A percentile compares a stretch with the other conserved stretches of the same genome.
These are phyloP conservation scores for Austroboletus sp. DNA, from an alignment of 1,284 basidiomycete species.

Conservation along the genomic window DNA sequence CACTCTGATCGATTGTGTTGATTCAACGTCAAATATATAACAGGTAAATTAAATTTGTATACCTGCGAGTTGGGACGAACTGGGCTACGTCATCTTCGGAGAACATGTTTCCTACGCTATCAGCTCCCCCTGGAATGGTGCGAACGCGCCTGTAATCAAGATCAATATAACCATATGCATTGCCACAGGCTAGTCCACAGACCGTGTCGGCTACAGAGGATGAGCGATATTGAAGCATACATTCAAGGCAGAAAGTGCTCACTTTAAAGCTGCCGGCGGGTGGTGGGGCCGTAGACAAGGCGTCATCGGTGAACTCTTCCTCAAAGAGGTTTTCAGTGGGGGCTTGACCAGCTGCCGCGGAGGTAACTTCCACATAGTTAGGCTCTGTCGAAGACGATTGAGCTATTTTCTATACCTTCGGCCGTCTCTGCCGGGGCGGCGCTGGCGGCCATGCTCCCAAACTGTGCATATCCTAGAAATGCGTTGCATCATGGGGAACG, in stretches of 20 bases:
- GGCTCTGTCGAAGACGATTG: background rate
- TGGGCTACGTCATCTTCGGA: constrained; percentile 37
- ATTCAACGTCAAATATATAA: background rate
- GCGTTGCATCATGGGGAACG: constrained; percentile 34
- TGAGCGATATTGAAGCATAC: background rate
- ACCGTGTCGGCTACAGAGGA: constrained; percentile 36
- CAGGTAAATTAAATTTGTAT: constrained; percentile 7
- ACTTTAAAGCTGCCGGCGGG: constrained; percentile 4
- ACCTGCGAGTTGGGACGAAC: constrained; percentile 66
- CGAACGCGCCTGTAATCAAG: constrained; percentile 43
- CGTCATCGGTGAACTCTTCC: constrained; percentile 28
- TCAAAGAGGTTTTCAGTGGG: constrained; percentile 18
- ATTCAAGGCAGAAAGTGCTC: background rate
- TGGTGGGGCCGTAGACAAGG: constrained; percentile 25
- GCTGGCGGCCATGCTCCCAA: constrained; percentile 27
- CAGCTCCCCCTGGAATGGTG: constrained; percentile 45
- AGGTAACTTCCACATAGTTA: constrained; percentile 3
- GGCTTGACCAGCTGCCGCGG: constrained; percentile 1
- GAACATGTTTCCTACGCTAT: constrained; percentile 46
- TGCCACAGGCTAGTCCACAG: constrained; percentile 2
- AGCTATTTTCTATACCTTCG: constrained; percentile 7
- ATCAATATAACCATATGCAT: background rate
- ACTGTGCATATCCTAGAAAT: constrained; percentile 30
- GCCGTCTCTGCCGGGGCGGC: constrained; percentile 5
- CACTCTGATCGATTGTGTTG: constrained; percentile 36